These are phyloP conservation scores for Alternaria conjuncta DNA, from an alignment of 2,329 filamentous ascomycete species.

Conservation along the genomic window DNA sequence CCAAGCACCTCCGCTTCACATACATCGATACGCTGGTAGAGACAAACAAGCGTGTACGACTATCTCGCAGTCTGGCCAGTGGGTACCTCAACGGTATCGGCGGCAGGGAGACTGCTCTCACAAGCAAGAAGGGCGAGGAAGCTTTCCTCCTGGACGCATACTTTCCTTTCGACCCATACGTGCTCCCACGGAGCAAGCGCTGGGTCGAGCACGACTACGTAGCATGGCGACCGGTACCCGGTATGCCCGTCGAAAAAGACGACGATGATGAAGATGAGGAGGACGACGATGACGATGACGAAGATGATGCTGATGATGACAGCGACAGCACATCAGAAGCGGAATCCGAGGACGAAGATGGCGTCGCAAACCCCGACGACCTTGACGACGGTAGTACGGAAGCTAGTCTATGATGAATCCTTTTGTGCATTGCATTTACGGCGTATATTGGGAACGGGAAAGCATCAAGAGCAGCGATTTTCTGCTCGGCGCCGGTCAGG, in stretches of 20 bases:
- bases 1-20: slow-evolving; percentile 83
- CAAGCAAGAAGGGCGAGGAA: slow-evolving; percentile 70
- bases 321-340: slow-evolving; percentile 14
- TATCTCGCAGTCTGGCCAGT: slow-evolving; percentile 71
- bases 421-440: background rate
- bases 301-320: slow-evolving; percentile 3
- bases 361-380: background rate
- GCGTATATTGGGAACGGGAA: background rate
- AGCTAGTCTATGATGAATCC: slow-evolving; percentile 2
- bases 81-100: slow-evolving; percentile 54
- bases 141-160: slow-evolving; percentile 89
- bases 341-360: background rate
- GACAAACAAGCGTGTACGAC: slow-evolving; percentile 86
- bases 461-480: background rate
- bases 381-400: slow-evolving; percentile 10
- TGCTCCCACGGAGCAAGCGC: slow-evolving; percentile 81
- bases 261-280: slow-evolving; percentile 51
- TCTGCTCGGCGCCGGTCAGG: background rate
- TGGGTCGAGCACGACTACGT: slow-evolving; percentile 74
- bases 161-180: slow-evolving; percentile 97
- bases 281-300: slow-evolving; percentile 11
- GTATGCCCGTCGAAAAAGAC: slow-evolving; percentile 52
- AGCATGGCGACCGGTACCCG: slow-evolving; percentile 47
- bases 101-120: slow-evolving; percentile 62
- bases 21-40: slow-evolving; percentile 90